A percentile compares a stretch with the other conserved stretches of the same genome.
phyloP scores from a whole-genome alignment of 1,284 basidiomycete species.

The Calocybe gambosa region DNA sequence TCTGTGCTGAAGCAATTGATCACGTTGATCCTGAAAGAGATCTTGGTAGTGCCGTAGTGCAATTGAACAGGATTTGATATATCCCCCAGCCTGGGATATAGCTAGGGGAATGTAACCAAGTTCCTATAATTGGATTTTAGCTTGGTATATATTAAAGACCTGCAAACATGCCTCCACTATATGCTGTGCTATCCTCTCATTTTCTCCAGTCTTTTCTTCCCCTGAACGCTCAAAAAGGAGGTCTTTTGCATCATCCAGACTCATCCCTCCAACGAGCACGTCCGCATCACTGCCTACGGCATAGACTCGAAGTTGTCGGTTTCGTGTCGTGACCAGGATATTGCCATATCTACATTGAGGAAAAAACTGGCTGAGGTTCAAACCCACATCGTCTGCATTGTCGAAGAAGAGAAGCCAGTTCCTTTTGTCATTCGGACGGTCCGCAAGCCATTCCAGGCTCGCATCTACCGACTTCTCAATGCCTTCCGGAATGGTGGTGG shows the following conservation, averaged over 20 bases:
- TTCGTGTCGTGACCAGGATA: conserved; percentile 8
- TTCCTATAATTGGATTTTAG: neutral
- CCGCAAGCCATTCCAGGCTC: neutral
- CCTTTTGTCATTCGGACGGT: neutral
- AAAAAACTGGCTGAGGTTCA: conserved; percentile 2
- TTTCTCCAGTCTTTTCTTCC: neutral
- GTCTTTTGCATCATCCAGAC: neutral
- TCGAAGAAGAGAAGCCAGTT: conserved; percentile 11
- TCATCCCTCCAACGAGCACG: neutral
- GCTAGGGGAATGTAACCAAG: conserved; percentile 3
- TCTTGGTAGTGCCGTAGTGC: neutral
- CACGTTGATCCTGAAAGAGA: neutral
- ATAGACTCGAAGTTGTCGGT: conserved; percentile 1
- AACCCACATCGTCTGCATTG: conserved; percentile 6
- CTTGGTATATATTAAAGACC: no score
- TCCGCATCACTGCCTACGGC: neutral
- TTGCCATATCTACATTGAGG: conserved; percentile 9
- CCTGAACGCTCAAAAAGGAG: neutral
- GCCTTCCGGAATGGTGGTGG: neutral
- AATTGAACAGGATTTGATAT: neutral
- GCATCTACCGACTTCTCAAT: neutral
- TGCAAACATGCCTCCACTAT: neutral
- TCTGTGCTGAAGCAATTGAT: neutral
- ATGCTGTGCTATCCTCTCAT: neutral
- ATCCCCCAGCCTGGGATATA: conserved; percentile 9